A percentile compares a stretch with the other conserved stretches of the same genome.
Evolutionary conservation across 805 yeast genomes (phyloP).

Genomic region (Lipomyces mesembrius): DNA sequence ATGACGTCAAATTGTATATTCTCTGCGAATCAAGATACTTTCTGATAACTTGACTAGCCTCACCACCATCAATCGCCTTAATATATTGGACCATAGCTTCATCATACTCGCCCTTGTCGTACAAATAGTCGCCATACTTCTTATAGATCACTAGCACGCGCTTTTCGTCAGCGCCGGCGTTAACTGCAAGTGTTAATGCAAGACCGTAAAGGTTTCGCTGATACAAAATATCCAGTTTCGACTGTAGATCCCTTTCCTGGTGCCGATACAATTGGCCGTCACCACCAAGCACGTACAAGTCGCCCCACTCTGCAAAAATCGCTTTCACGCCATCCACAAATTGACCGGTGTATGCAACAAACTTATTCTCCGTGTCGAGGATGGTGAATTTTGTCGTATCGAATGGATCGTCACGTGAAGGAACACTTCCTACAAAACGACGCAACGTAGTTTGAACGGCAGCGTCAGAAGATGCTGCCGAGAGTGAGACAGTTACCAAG

Average conservation of each 20-base stretch:
- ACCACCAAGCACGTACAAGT: constrained; percentile 63
- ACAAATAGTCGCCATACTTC: constrained; percentile 73
- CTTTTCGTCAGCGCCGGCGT: constrained; percentile 43
- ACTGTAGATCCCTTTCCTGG: constrained; percentile 67
- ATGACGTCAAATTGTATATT: constrained; percentile 64
- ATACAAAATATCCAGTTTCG: constrained; percentile 68
- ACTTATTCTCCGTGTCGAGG: constrained; percentile 70
- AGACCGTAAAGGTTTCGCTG: constrained; percentile 71
- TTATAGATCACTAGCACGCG: constrained; percentile 46
- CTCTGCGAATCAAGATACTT: constrained; percentile 79
- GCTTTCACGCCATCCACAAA: constrained; percentile 68
- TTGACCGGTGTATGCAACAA: constrained; percentile 69
- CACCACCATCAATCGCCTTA: constrained; percentile 58
- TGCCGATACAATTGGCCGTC: constrained; percentile 77
- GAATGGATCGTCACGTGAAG: constrained; percentile 40
- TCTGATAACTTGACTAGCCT: constrained; percentile 76
- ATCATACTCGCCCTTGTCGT: constrained; percentile 63
- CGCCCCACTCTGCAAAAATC: constrained; percentile 61
- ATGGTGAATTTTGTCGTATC: constrained; percentile 63
- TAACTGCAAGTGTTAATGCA: constrained; percentile 69
- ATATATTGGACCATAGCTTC: constrained; percentile 79
- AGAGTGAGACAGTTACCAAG: constrained; percentile 62
- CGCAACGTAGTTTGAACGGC: constrained; percentile 31
- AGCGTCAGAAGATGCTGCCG: constrained; percentile 42
- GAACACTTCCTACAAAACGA: constrained; percentile 41